These are phyloP conservation scores for Ogataea pini DNA, from an alignment of 805 yeast genomes.

Conservation along the genomic window DNA sequence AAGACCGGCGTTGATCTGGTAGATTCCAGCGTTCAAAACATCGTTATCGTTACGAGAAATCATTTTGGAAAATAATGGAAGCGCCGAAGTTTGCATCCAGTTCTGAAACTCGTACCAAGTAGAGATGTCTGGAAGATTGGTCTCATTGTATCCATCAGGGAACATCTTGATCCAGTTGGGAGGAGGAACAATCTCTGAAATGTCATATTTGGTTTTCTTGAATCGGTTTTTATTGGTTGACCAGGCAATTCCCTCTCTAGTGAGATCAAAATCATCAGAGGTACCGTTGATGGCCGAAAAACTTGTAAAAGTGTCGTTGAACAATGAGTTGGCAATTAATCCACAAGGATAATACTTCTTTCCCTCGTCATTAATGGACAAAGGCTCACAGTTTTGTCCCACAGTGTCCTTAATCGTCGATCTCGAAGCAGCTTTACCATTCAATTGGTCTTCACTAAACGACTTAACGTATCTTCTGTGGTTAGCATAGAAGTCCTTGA, in stretches of 20 bases:
- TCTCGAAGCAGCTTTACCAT: constrained; percentile 66
- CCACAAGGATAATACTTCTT: constrained; percentile 78
- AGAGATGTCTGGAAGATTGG: constrained; percentile 68
- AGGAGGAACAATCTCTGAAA: constrained; percentile 71
- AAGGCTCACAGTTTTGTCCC: constrained; percentile 66
- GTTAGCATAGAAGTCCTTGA: constrained; percentile 88
- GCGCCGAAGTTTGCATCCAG: constrained; percentile 85
- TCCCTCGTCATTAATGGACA: constrained; percentile 48
- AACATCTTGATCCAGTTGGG: constrained; percentile 75
- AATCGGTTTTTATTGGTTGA: constrained; percentile 61
- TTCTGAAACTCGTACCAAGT: constrained; percentile 73
- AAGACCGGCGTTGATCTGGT: constrained; percentile 65
- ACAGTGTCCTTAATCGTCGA: constrained; percentile 52
- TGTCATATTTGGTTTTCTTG: constrained; percentile 61
- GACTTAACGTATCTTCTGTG: constrained; percentile 93
- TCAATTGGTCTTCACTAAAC: constrained; percentile 75
- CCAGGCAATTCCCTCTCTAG: constrained; percentile 69
- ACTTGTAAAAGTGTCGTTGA: constrained; percentile 69
- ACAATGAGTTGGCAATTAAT: constrained; percentile 74
- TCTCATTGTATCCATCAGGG: constrained; percentile 73
- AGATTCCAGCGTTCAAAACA: constrained; percentile 54
- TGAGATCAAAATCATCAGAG: constrained; percentile 43
- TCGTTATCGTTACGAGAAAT: constrained; percentile 63
- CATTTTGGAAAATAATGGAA: constrained; percentile 66
- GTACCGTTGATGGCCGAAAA: constrained; percentile 48